A percentile compares a stretch with the other conserved stretches of the same genome.
Conservation (phyloP, 2,329 filamentous ascomycete genomes). For the Dissoconium aciculare region DNA sequence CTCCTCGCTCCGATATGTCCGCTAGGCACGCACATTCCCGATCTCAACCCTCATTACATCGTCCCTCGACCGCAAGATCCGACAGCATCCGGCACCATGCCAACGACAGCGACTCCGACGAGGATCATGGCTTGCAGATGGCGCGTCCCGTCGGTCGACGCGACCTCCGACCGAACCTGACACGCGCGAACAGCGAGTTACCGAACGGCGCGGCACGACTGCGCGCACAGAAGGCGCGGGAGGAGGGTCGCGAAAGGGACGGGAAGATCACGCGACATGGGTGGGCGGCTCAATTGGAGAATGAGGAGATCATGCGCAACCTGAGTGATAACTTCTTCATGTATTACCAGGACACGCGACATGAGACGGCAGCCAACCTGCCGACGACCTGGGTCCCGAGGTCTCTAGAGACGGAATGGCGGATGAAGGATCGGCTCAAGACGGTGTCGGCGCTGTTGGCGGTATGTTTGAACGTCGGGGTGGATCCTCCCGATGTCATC, state of each 20-base stretch:
- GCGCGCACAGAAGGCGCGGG: slow-evolving; percentile 1
- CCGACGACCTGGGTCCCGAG: slow-evolving; percentile 37
- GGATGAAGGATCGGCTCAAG: slow-evolving; percentile 90
- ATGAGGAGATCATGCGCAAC: slow-evolving; percentile 65
- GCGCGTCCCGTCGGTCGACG: slow-evolving; percentile 32
- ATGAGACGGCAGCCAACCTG: slow-evolving; percentile 84
- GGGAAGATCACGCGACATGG: slow-evolving; percentile 52
- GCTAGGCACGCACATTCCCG: too few relatives aligned
- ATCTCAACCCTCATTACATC: too few relatives aligned
- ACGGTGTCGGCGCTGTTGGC: slow-evolving; percentile 90
- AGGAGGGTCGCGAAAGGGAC: slow-evolving; percentile 5
- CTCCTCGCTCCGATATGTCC: too few relatives aligned
- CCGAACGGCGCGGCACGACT: slow-evolving; percentile 5
- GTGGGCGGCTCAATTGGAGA: slow-evolving; percentile 84
- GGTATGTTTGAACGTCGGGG: slow-evolving; percentile 90
- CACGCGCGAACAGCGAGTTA: slow-evolving; percentile 12
- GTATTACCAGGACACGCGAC: slow-evolving; percentile 97
- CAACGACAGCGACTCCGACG: slow-evolving; percentile 23
- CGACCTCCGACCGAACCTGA: slow-evolving; percentile 5
- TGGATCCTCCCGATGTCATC: slow-evolving; percentile 91
- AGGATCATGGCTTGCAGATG: slow-evolving; percentile 29
- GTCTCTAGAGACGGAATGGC: slow-evolving; percentile 66
- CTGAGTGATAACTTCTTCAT: slow-evolving; percentile 87
- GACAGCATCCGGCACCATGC: too few relatives aligned
- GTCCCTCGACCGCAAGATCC: too few relatives aligned